Evolutionary conservation across 768 basidiomycete genomes (phyloP), one percentile per base, ranked within the genome.

Genomic region (Tricholoma flavovirens): DNA sequence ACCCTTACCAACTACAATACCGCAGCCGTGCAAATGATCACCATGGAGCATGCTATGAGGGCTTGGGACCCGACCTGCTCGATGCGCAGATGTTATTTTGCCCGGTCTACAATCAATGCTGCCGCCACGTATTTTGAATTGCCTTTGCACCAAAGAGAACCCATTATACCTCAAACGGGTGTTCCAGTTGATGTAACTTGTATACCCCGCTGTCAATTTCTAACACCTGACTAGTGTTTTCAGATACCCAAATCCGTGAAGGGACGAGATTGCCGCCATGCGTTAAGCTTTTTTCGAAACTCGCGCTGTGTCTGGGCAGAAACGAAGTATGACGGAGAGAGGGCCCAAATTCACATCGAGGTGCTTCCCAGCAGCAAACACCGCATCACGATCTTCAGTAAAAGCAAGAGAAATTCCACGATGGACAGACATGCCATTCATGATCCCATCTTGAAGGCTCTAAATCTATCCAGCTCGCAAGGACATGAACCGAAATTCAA

Each of bases 321-420:
- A 71, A 93, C 86, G 0, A 98, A 98, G 69, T 95, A 95, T 67
- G 94, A 96, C 56, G 94, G 94, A 9, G 93, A 96, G 69, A 80
- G 94, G n/a, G 87, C 93, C 54, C 94, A 98, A 62, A 92, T 95
- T 24, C 94, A 98, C 64, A 80, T 93, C 21, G 76, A 86, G 64
- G 65, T 86, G 2, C 57, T 64, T 4, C 63, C 61, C 3, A 67
- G 74, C 12, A 60, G 67, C 5, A 69, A 77, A 4, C 73, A 71
- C 32, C 56, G 55, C 5, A 87, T 95, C 57, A 84, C 72, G 1
- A 93, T 96, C 38, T 93, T 87, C 67, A 93, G 90, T 73, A 96
- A 98, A 71, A 93, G 88, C 63, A 86, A 82, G 56, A 72, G 93
- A 15, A 83, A 96, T 63, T 93, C 89, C 26, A 96, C 93, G 0